Evolutionary conservation across 208 protist genomes (phyloP).

Genomic region (Leishmania lainsoni): DNA sequence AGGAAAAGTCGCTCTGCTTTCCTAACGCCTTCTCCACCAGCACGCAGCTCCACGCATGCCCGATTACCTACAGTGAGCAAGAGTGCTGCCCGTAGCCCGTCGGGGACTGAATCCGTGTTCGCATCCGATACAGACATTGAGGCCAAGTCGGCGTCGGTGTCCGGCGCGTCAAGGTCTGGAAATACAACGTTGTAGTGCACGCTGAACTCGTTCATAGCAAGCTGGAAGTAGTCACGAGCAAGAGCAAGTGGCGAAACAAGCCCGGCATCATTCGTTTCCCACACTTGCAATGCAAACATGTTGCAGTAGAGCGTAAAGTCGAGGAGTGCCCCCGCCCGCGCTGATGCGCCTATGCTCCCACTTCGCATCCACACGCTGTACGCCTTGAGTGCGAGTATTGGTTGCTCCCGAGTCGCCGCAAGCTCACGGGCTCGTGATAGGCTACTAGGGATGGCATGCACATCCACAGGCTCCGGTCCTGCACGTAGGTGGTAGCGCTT

Average conservation of each 20-base stretch:
- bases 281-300: slow-evolving; percentile 19
- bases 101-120: slow-evolving; percentile 20
- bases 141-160: not conserved
- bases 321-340: slow-evolving; percentile 20
- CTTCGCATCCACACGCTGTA: slow-evolving; percentile 32
- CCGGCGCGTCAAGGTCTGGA: not conserved
- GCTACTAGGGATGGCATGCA: not conserved
- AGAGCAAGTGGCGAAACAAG: slow-evolving; percentile 2
- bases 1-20: slow-evolving; percentile 12
- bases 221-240: slow-evolving; percentile 29
- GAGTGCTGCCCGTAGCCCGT: slow-evolving; percentile 37
- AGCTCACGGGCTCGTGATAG: slow-evolving; percentile 20
- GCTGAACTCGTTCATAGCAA: slow-evolving; percentile 25
- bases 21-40: slow-evolving; percentile 1
- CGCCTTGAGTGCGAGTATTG: slow-evolving; percentile 48
- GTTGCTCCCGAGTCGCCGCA: slow-evolving; percentile 18
- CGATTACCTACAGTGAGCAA: slow-evolving; percentile 64
- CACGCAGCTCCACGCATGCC: slow-evolving; percentile 47
- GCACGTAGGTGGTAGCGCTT: not conserved
- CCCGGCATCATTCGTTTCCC: not conserved
- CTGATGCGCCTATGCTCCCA: not conserved
- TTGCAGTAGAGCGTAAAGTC: slow-evolving; percentile 37
- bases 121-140: not conserved
- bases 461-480: not conserved
- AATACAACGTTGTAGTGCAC: slow-evolving; percentile 10